Evolutionary conservation across 139 green algal genomes (phyloP).

Genomic region (Coccomyxa sp.): DNA sequence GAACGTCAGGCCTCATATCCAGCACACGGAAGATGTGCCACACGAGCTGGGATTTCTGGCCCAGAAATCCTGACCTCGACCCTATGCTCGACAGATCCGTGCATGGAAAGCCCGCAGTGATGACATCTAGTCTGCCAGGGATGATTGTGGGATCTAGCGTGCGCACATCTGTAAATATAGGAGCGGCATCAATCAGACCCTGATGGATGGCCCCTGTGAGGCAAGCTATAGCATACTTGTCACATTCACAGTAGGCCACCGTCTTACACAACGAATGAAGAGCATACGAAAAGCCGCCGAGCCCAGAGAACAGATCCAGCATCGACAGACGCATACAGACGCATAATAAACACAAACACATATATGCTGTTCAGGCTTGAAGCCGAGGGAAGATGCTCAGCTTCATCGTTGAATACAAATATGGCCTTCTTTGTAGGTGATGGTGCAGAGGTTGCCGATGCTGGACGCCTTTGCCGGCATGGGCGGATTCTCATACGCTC

Average conservation of each 20-base stretch:
- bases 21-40: slow-evolving; percentile 4
- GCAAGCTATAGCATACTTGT: neutral
- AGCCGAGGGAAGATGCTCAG: no score
- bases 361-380: no score
- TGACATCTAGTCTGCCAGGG: neutral
- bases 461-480: neutral
- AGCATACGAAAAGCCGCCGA: neutral
- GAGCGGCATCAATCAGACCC: neutral
- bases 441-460: neutral
- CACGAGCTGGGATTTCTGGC: neutral
- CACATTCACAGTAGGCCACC: slow-evolving; percentile 1
- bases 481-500: neutral
- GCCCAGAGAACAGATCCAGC: neutral
- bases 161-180: slow-evolving; percentile 2
- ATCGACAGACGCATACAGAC: neutral
- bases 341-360: no score
- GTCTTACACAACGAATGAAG: slow-evolving; percentile 2
- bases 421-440: no score
- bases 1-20: neutral
- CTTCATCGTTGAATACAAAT: no score
- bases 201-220: neutral
- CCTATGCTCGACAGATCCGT: neutral
- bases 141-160: neutral
- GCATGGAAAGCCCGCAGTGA: slow-evolving; percentile 5
- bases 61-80: neutral